Evolutionary conservation across 805 yeast species (phyloP).

Genomic region (Kuraishia ogatae): DNA sequence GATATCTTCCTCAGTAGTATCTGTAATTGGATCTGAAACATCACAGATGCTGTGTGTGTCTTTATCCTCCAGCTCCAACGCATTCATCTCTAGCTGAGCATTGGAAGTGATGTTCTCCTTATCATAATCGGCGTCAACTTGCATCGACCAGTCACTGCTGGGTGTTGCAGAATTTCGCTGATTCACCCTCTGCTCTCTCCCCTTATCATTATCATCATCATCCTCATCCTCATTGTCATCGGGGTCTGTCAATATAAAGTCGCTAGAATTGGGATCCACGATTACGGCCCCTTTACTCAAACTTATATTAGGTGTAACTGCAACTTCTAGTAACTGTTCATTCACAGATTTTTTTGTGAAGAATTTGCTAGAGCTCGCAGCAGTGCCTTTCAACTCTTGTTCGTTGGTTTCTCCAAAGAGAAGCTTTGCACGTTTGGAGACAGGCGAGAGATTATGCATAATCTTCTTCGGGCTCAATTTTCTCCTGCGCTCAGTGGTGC

Average conservation of each 20-base stretch:
- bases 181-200: too few relatives aligned
- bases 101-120: background rate
- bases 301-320: background rate
- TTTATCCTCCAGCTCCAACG: slow-evolving; percentile 7
- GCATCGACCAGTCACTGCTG: background rate
- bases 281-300: background rate
- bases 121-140: background rate
- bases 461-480: slow-evolving; percentile 1
- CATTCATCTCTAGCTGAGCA: background rate
- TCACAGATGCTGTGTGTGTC: background rate
- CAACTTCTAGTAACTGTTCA: slow-evolving; percentile 10
- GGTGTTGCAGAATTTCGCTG: background rate
- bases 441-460: slow-evolving; percentile 13
- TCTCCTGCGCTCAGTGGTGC: background rate
- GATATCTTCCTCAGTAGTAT: background rate
- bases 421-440: slow-evolving; percentile 17
- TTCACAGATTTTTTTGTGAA: slow-evolving; percentile 4
- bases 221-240: slow-evolving; percentile 1
- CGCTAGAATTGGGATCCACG: slow-evolving; percentile 16
- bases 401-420: slow-evolving; percentile 8
- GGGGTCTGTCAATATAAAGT: slow-evolving; percentile 13
- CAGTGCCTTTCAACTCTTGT: background rate
- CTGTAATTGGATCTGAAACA: background rate
- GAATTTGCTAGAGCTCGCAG: background rate
- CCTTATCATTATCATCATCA: background rate